Percentiles rank a stretch among this genome's conserved stretches.
Conservation (phyloP, 2,329 filamentous ascomycete species). For the Metarhizium sp. region DNA sequence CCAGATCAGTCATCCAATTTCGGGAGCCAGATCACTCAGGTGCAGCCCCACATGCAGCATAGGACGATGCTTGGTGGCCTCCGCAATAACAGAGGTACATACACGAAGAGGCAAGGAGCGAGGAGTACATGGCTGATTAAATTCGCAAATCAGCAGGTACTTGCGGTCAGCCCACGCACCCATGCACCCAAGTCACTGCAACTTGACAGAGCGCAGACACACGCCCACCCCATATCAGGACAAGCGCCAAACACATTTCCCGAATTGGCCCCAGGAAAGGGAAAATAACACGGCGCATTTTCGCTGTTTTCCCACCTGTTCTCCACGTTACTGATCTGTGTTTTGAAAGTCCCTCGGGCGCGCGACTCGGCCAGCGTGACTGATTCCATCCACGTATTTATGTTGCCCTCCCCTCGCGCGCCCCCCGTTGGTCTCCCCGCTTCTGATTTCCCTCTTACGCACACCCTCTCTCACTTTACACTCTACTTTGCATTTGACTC, state of each 20-base stretch:
- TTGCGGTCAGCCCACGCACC: not conserved
- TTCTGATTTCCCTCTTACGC: constrained; percentile 8
- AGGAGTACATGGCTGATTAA: too few relatives aligned
- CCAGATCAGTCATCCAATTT: not conserved
- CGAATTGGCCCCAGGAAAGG: constrained; percentile 2
- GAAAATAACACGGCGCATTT: not conserved
- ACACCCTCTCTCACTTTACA: constrained; percentile 14
- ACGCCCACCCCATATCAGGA: not conserved
- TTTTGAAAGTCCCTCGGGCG: not conserved
- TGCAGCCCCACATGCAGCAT: not conserved
- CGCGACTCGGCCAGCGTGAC: constrained; percentile 8
- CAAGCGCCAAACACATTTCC: not conserved
- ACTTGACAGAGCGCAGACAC: not conserved
- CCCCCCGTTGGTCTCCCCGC: constrained; percentile 19
- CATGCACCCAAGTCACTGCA: not conserved
- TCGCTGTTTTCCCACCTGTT: not conserved
- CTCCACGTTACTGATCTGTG: constrained; percentile 11
- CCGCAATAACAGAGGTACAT: too few relatives aligned
- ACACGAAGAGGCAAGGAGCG: too few relatives aligned
- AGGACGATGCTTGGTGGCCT: not conserved
- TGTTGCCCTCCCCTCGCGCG: constrained; percentile 17
- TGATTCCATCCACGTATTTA: constrained; percentile 31
- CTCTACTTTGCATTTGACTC: constrained; percentile 9
- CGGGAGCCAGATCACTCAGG: not conserved
- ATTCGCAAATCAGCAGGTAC: not conserved